phyloP scores from a whole-genome alignment of 352 stramenopile genomes.

The Pythium scleroteichum region DNA sequence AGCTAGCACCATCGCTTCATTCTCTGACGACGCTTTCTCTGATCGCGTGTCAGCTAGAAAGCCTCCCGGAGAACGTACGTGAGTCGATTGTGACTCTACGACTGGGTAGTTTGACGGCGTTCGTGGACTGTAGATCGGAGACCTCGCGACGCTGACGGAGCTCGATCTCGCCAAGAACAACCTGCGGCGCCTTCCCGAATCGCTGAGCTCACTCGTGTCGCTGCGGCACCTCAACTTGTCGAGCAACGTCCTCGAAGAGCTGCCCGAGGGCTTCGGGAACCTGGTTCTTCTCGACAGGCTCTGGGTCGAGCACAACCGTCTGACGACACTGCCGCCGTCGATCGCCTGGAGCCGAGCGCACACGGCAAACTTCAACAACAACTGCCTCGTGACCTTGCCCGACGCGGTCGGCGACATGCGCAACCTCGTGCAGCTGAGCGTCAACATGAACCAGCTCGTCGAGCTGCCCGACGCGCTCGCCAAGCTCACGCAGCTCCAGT shows the following conservation, averaged over 20 bases:
- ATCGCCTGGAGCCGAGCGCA: slow-evolving; percentile 39
- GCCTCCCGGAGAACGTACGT: slow-evolving; percentile 50
- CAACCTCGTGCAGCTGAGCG: slow-evolving; percentile 39
- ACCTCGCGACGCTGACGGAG: slow-evolving; percentile 37
- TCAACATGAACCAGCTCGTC: slow-evolving; percentile 57
- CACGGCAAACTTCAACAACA: slow-evolving; percentile 48
- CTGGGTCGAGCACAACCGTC: slow-evolving; percentile 53
- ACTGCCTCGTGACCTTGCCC: slow-evolving; percentile 38
- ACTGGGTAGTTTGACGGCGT: no score
- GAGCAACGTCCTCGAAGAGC: slow-evolving; percentile 45
- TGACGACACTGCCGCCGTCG: slow-evolving; percentile 42
- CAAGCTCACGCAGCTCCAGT: slow-evolving; percentile 34
- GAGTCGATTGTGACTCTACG: not conserved
- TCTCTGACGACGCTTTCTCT: slow-evolving; percentile 50
- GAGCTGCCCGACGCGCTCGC: slow-evolving; percentile 47
- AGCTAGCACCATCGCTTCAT: slow-evolving; percentile 31
- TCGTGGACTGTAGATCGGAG: slow-evolving; percentile 31
- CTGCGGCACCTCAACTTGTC: slow-evolving; percentile 51
- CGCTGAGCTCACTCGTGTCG: slow-evolving; percentile 37
- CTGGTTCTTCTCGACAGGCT: slow-evolving; percentile 41
- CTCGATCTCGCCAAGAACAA: slow-evolving; percentile 70
- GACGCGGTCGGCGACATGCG: slow-evolving; percentile 42
- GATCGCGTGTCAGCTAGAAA: slow-evolving; percentile 47
- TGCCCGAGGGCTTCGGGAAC: slow-evolving; percentile 47
- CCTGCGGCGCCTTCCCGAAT: slow-evolving; percentile 44